Evolutionary conservation across 352 stramenopile genomes (phyloP), one percentile per base, ranked within the genome.

Genomic region (Phytopythium chamaehyphon): DNA sequence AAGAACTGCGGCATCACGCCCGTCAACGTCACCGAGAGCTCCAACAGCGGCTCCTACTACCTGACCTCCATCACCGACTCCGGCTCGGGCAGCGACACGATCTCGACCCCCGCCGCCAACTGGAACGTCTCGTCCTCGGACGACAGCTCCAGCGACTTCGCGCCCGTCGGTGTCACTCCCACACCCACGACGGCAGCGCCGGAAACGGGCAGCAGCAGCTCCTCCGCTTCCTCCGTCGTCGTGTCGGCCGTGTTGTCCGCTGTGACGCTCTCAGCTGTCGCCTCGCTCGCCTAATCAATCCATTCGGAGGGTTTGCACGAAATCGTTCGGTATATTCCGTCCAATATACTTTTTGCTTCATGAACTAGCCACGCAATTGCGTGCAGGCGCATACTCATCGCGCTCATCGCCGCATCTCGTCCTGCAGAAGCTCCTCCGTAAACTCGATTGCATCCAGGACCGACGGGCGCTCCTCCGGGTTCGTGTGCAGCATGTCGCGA

Each of bases 401-500:
- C 22, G 28, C 47, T 71, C 73, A 84, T 21, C 72, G 57, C 45
- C 68, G 76, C 61, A 78, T 71, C 37, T 86, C 71, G 46, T 88
- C 76, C 50, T 84, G 75, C 22, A 92, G 55, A 24, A 94, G 57
- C 44, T 94, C 83, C 40, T 86, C 76, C 5, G 83, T 76, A 64
- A 93, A 93, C 62, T 93, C 83, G 28, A 94, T 64, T 8, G 83
- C 78, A 45, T 94, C 83, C 43, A 90, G 58, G 15, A 90, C 70
- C 6, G 82, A 90, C 22, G 82, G 83, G 1, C 84, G 72, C 60
- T 94, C 83, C 35, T 91, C 77, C 4, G 84, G 77, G 54, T 91
- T 90, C 26, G 73, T 79, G 43, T 90, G 82, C 37, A 94, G 72
- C 84, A 94, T 94, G 40, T 93, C 82, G 6, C 79, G 79, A 39